Evolutionary conservation across 2,329 filamentous ascomycete genomes (phyloP).

Genomic region (Botrytis porri): DNA sequence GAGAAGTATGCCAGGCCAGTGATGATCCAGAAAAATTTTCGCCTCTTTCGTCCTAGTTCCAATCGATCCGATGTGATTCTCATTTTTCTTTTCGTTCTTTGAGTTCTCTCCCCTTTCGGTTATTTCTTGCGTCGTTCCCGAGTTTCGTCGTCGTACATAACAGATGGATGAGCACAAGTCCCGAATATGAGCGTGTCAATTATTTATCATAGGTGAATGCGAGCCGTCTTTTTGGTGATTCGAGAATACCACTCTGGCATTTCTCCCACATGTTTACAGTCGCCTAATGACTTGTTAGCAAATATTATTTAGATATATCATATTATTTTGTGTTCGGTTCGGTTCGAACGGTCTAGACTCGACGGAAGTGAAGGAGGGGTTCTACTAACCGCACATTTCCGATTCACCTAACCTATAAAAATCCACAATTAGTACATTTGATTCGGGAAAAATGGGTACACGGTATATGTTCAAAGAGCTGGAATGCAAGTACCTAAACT

Average conservation of each 20-base stretch:
- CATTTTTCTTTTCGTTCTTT: background rate
- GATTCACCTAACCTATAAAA: conserved; percentile 29
- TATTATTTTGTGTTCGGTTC: conserved; percentile 6
- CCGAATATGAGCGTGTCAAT: background rate
- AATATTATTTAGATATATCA: background rate
- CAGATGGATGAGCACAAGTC: background rate
- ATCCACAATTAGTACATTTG: conserved; percentile 22
- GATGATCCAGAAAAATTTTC: background rate
- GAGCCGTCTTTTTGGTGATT: conserved; percentile 15
- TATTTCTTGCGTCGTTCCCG: background rate
- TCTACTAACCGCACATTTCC: conserved; percentile 34
- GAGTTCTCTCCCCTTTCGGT: background rate
- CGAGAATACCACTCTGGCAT: conserved; percentile 16
- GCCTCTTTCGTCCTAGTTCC: background rate
- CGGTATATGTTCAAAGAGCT: background rate
- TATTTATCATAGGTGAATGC: conserved; percentile 9
- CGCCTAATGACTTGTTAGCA: conserved; percentile 8
- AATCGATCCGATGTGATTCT: background rate
- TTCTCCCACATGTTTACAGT: conserved; percentile 14
- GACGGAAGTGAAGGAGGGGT: background rate
- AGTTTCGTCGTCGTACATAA: conserved; percentile 10
- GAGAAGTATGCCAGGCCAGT: background rate
- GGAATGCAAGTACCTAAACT: conserved; percentile 30
- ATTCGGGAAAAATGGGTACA: background rate
- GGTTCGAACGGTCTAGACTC: background rate